phyloP scores from a whole-genome alignment of 1,284 basidiomycete species.

The Boletus sp. region DNA sequence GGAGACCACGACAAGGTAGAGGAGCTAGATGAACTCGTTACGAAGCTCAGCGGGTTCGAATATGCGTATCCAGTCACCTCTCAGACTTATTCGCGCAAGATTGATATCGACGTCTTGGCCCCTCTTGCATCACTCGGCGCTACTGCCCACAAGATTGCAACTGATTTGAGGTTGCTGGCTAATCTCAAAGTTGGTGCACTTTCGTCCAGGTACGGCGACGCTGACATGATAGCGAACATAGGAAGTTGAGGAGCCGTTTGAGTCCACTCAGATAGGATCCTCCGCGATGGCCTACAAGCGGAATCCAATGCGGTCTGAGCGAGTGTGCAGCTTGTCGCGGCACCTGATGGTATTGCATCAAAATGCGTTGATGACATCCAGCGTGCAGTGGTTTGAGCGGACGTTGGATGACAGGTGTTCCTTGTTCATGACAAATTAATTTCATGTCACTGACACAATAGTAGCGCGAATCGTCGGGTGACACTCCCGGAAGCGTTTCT shows the following conservation, averaged over 20 bases:
- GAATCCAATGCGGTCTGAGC: slow-evolving; percentile 98
- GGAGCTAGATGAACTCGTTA: slow-evolving; percentile 85
- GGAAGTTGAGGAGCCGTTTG: slow-evolving; percentile 99
- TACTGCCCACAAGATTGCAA: slow-evolving; percentile 97
- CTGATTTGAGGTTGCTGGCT: slow-evolving; percentile 88
- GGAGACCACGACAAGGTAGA: slow-evolving; percentile 96
- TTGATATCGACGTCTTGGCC: slow-evolving; percentile 91
- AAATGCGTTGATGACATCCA: slow-evolving; percentile 88
- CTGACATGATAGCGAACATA: slow-evolving; percentile 27
- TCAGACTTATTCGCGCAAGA: slow-evolving; percentile 98
- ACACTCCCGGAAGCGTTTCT: slow-evolving; percentile 97
- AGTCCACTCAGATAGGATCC: slow-evolving; percentile 98
- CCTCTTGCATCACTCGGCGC: slow-evolving; percentile 90
- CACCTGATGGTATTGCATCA: slow-evolving; percentile 93
- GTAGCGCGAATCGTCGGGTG: slow-evolving; percentile 91
- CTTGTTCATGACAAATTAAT: slow-evolving; percentile 2
- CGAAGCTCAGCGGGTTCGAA: slow-evolving; percentile 85
- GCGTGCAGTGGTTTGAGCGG: slow-evolving; percentile 95
- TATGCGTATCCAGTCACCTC: slow-evolving; percentile 98
- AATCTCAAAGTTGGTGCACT: slow-evolving; percentile 71
- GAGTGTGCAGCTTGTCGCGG: slow-evolving; percentile 91
- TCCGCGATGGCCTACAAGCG: slow-evolving; percentile 99
- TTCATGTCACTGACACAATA: slow-evolving; percentile 5
- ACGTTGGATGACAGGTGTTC: slow-evolving; percentile 86
- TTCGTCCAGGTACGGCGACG: neutral